Conservation (phyloP, 129 eudicot genomes). For the Tagetes erecta region DNA sequence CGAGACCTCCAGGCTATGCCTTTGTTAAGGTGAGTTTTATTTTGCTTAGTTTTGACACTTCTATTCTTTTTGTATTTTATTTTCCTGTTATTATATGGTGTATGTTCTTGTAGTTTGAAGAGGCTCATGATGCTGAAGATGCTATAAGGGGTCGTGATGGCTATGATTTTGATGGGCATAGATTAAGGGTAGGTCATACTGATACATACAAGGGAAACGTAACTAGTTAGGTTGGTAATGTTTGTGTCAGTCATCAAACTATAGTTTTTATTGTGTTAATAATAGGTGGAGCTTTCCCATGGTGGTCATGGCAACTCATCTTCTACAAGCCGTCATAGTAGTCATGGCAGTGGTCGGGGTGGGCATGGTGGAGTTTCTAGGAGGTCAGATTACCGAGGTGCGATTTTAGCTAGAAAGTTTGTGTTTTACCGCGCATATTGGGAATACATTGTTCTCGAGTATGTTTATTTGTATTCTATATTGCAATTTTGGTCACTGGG, state of each 20-base stretch:
- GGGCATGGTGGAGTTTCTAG: constrained; percentile 69
- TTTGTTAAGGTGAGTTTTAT: constrained; percentile 80
- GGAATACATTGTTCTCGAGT: background rate
- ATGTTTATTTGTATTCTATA: background rate
- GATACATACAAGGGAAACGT: constrained; percentile 20
- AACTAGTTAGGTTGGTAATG: background rate
- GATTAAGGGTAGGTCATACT: constrained; percentile 68
- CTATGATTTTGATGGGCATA: constrained; percentile 89
- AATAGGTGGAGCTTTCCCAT: constrained; percentile 89
- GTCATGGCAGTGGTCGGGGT: constrained; percentile 59
- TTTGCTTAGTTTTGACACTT: background rate
- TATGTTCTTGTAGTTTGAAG: constrained; percentile 63
- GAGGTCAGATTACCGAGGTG: constrained; percentile 84
- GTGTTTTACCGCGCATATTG: background rate
- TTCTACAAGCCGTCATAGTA: constrained; percentile 62
- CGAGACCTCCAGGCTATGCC: constrained; percentile 97
- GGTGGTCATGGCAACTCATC: constrained; percentile 93
- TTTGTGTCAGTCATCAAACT: background rate
- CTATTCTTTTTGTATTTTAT: background rate
- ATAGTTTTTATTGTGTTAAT: constrained; percentile 8
- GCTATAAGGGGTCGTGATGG: constrained; percentile 97
- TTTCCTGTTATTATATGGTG: background rate
- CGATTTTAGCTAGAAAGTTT: constrained; percentile 4
- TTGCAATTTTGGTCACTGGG: constrained; percentile 66
- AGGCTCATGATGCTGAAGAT: constrained; percentile 91